Percentiles rank a stretch among this genome's conserved stretches.
Evolutionary conservation across 371 early-diverging fungal species (phyloP).

Genomic region (Syncephalastrum racemosum): DNA sequence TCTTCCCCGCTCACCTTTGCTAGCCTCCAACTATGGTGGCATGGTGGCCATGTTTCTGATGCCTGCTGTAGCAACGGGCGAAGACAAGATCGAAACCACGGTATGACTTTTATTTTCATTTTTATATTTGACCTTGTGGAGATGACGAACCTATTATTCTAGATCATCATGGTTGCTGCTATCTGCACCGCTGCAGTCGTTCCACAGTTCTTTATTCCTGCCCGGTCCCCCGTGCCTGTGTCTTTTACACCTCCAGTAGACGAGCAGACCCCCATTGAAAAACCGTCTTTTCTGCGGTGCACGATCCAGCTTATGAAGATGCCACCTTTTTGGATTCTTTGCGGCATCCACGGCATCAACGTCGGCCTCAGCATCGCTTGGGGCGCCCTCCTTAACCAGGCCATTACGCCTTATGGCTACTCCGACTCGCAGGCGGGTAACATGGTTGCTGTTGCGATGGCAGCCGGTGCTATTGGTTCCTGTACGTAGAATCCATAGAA

Average conservation of each 20-base stretch:
- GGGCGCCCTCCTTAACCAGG: conserved; percentile 60
- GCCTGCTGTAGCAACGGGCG: conserved; percentile 27
- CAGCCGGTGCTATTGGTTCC: conserved; percentile 57
- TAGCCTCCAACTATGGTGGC: conserved; percentile 36
- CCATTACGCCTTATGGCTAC: conserved; percentile 66
- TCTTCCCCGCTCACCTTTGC: not conserved
- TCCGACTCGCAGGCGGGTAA: conserved; percentile 56
- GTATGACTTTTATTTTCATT: conserved; percentile 10
- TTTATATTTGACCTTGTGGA: not conserved
- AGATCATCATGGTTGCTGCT: conserved; percentile 50
- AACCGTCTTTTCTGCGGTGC: conserved; percentile 41
- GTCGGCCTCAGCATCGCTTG: conserved; percentile 67
- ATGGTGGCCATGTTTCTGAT: conserved; percentile 37
- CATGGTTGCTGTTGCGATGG: conserved; percentile 55
- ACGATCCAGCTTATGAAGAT: conserved; percentile 50
- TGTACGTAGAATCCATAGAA: conserved; percentile 22
- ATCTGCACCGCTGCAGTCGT: conserved; percentile 43
- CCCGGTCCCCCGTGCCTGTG: conserved; percentile 50
- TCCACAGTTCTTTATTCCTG: conserved; percentile 50
- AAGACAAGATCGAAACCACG: conserved; percentile 27
- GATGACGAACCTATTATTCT: conserved; percentile 1
- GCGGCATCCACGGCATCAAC: conserved; percentile 54
- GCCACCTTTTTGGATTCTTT: conserved; percentile 55
- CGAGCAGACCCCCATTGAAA: not conserved
- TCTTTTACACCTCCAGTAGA: conserved; percentile 16